Percentiles rank a stretch among this genome's conserved stretches.
phyloP scores from a whole-genome alignment of 306 rosid genomes.

The Cyamopsis tetragonoloba region DNA sequence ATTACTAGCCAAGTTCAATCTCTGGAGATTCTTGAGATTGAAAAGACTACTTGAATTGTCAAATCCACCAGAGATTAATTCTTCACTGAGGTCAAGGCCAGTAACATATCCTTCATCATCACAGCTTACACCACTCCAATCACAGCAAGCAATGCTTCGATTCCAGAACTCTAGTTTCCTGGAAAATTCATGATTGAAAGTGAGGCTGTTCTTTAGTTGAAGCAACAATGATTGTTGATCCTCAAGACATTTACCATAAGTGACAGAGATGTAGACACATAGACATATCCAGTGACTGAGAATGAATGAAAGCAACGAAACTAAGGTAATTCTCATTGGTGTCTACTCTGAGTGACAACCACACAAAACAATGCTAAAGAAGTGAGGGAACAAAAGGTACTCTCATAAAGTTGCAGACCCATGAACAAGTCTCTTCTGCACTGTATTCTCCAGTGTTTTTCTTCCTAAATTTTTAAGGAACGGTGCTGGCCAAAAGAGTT shows the following conservation, averaged over 20 bases:
- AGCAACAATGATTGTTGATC: constrained; percentile 43
- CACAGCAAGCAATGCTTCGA: constrained; percentile 27
- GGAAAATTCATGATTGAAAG: neutral
- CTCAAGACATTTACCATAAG: constrained; percentile 32
- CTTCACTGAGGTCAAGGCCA: constrained; percentile 35
- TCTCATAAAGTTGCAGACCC: constrained; percentile 9
- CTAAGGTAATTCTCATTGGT: constrained; percentile 32
- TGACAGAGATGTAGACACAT: neutral
- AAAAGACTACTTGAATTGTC: constrained; percentile 29
- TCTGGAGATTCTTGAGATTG: constrained; percentile 26
- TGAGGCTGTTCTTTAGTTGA: constrained; percentile 38
- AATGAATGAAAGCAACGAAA: constrained; percentile 29
- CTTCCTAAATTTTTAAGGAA: neutral
- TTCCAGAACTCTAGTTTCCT: constrained; percentile 37
- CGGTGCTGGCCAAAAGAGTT: neutral
- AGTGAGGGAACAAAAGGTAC: neutral
- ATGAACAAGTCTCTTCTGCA: constrained; percentile 22
- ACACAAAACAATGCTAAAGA: constrained; percentile 2
- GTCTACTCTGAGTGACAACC: neutral
- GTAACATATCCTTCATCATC: constrained; percentile 10
- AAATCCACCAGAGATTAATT: constrained; percentile 31
- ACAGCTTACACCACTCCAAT: constrained; percentile 52
- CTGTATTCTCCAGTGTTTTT: neutral
- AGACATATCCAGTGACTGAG: constrained; percentile 12
- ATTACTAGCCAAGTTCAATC: constrained; percentile 31